Conservation (phyloP, 257 asterid species). For the Solanum chiquidenum region DNA sequence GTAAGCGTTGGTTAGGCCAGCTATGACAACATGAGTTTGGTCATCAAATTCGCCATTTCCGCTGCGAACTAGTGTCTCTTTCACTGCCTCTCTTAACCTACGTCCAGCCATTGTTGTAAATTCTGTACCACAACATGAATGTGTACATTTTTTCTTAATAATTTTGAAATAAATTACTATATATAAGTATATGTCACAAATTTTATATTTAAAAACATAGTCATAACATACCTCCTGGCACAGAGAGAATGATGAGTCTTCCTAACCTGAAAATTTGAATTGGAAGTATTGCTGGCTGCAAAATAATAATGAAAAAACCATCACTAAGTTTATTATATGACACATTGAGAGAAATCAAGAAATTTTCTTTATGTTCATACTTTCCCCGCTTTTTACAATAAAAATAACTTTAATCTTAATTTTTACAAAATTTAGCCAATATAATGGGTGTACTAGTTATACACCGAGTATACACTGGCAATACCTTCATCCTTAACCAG, state of each 20-base stretch:
- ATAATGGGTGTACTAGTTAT: not conserved
- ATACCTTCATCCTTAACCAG: not conserved
- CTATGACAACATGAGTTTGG: constrained; percentile 30
- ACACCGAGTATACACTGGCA: not conserved
- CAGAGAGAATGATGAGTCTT: constrained; percentile 31
- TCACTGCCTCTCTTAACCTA: constrained; percentile 49
- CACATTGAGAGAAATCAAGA: not conserved
- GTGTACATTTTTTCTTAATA: not conserved
- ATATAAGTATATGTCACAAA: not conserved
- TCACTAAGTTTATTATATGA: not conserved
- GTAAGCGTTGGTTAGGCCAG: constrained; percentile 54
- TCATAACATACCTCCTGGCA: constrained; percentile 42
- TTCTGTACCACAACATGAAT: constrained; percentile 16
- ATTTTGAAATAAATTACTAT: not conserved
- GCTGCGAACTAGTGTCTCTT: constrained; percentile 25
- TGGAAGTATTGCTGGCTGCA: constrained; percentile 53
- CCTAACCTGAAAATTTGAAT: constrained; percentile 56
- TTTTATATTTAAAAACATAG: not conserved
- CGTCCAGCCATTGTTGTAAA: constrained; percentile 69
- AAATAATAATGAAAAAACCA: not conserved
- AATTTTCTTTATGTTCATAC: not conserved
- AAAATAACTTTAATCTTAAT: too few relatives aligned
- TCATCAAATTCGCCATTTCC: constrained; percentile 35
- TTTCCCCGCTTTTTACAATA: too few relatives aligned
- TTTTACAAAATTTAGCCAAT: not conserved